Evolutionary conservation across 306 rosid species (phyloP).

Genomic region (Malus sylvestris): DNA sequence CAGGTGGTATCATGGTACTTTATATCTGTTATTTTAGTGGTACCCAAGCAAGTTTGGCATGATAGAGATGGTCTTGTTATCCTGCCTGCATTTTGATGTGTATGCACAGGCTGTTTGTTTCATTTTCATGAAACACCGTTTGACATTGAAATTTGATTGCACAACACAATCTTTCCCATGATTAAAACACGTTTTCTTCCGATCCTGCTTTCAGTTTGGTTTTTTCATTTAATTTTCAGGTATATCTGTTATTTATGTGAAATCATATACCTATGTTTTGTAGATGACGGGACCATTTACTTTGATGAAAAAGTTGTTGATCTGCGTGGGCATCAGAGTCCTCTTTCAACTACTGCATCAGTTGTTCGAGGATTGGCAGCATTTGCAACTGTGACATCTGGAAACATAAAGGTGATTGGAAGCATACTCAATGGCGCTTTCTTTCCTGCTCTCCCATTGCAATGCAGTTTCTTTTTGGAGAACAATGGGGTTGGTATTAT

Average conservation of each 20-base stretch:
- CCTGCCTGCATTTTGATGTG: neutral
- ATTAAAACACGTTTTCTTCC: neutral
- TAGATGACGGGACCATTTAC: slow-evolving; percentile 85
- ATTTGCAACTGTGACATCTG: slow-evolving; percentile 63
- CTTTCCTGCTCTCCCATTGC: neutral
- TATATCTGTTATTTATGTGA: neutral
- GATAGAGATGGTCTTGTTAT: neutral
- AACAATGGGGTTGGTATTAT: neutral
- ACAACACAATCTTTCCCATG: neutral
- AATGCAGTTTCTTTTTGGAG: neutral
- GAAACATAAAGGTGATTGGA: slow-evolving; percentile 59
- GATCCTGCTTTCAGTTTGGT: neutral
- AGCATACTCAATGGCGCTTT: slow-evolving; percentile 1
- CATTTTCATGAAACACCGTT: neutral
- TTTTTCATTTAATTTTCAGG: neutral
- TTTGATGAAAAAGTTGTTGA: slow-evolving; percentile 80
- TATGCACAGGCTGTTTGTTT: neutral
- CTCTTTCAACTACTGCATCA: slow-evolving; percentile 84
- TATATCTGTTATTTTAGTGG: neutral
- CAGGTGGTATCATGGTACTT: neutral
- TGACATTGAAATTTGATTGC: neutral
- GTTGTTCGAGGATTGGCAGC: slow-evolving; percentile 81
- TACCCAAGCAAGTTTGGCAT: neutral
- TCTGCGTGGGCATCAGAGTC: slow-evolving; percentile 58
- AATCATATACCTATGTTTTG: slow-evolving; percentile 5